A percentile compares a stretch with the other conserved stretches of the same genome.
Evolutionary conservation across 352 stramenopile genomes (phyloP).

Genomic region (Blastocystis sp.): DNA sequence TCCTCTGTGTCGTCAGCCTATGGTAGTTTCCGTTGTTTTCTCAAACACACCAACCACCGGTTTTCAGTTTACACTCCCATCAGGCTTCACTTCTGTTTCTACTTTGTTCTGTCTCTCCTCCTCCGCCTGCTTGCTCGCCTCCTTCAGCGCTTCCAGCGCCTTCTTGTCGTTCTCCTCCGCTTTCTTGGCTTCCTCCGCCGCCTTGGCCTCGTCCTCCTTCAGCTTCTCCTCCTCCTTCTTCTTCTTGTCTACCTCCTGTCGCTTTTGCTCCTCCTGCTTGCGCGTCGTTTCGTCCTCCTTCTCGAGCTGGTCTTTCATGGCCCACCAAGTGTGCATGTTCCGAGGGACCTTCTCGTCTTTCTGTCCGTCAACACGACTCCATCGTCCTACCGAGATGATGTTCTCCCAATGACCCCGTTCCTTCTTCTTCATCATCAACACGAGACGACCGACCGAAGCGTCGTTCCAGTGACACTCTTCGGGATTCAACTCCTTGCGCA

Average conservation of each 20-base stretch:
- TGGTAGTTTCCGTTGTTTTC: conserved; percentile 19
- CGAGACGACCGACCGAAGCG: conserved; percentile 45
- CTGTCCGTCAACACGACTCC: background rate
- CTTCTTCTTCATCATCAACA: conserved; percentile 55
- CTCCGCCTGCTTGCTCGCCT: background rate
- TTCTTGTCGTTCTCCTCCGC: background rate
- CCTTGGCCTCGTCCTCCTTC: conserved; percentile 46
- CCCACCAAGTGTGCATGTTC: conserved; percentile 58
- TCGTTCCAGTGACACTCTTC: conserved; percentile 53
- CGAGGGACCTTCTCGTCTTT: conserved; percentile 37
- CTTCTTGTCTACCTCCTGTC: conserved; percentile 17
- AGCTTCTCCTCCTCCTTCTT: conserved; percentile 17
- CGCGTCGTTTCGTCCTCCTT: conserved; percentile 53
- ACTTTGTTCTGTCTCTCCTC: background rate
- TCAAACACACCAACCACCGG: conserved; percentile 12
- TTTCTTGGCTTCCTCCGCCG: conserved; percentile 39
- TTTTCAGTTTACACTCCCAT: conserved; percentile 48
- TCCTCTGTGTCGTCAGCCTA: conserved; percentile 70
- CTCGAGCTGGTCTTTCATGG: conserved; percentile 56
- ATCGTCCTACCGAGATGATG: background rate
- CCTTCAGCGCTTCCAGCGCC: background rate
- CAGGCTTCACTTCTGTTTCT: conserved; percentile 30
- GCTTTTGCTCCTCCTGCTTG: conserved; percentile 53
- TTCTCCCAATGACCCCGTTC: conserved; percentile 53
- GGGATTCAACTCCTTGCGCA: conserved; percentile 51